Evolutionary conservation across 2,329 filamentous ascomycete genomes (phyloP).

Genomic region (Fusarium tanahbumbuense): DNA sequence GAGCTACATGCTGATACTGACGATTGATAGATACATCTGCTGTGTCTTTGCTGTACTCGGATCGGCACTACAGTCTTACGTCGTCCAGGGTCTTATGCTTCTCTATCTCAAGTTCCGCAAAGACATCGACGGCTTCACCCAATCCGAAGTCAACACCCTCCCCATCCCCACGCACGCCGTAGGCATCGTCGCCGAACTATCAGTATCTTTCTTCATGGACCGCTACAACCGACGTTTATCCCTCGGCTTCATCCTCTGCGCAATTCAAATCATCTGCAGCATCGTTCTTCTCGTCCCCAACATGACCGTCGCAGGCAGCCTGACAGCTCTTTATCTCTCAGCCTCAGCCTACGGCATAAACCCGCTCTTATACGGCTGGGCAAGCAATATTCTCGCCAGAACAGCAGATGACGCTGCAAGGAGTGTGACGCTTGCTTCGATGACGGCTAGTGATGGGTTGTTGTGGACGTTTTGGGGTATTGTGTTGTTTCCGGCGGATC

Average conservation of each 20-base stretch:
- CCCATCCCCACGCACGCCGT: constrained; percentile 44
- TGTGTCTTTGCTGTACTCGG: constrained; percentile 49
- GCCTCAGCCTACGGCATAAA: constrained; percentile 44
- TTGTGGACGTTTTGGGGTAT: constrained; percentile 61
- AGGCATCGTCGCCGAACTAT: constrained; percentile 41
- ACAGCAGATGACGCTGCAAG: constrained; percentile 54
- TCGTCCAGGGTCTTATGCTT: constrained; percentile 43
- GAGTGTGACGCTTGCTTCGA: constrained; percentile 54
- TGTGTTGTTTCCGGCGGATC: constrained; percentile 55
- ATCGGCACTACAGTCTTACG: constrained; percentile 39
- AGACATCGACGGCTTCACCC: constrained; percentile 34
- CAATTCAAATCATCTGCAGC: constrained; percentile 30
- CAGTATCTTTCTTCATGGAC: constrained; percentile 38
- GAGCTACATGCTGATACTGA: accelerated
- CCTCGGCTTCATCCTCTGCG: constrained; percentile 25
- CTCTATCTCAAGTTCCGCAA: constrained; percentile 43
- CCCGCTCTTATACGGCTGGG: constrained; percentile 44
- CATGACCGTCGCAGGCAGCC: constrained; percentile 35
- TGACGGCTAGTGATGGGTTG: constrained; percentile 54
- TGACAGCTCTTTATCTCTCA: constrained; percentile 39
- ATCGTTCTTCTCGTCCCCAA: constrained; percentile 34
- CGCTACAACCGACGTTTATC: constrained; percentile 16
- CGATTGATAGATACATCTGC: neutral
- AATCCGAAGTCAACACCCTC: constrained; percentile 44
- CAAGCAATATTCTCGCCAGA: constrained; percentile 38